A percentile compares a stretch with the other conserved stretches of the same genome.
Evolutionary conservation across 768 basidiomycete species (phyloP).

Genomic region (Mycena kentingensis): DNA sequence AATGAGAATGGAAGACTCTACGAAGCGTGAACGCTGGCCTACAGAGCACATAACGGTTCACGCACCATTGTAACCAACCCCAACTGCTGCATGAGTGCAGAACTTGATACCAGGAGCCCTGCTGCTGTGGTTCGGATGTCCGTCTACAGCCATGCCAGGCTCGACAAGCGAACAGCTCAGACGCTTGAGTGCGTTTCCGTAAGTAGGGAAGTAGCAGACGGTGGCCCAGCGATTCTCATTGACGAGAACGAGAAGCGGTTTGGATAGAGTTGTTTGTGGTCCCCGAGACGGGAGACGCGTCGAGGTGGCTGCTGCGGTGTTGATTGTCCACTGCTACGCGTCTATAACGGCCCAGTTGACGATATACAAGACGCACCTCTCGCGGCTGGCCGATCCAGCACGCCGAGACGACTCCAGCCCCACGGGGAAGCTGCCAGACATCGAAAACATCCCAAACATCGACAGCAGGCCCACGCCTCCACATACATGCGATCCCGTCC

Average conservation of each 20-base stretch:
- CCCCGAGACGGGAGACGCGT: constrained; percentile 61
- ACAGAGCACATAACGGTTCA: background rate
- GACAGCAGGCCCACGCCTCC: constrained; percentile 59
- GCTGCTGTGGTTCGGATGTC: constrained; percentile 34
- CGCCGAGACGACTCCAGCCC: constrained; percentile 60
- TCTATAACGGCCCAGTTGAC: background rate
- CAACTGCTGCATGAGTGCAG: constrained; percentile 62
- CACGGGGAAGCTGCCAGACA: constrained; percentile 53
- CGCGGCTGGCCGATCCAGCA: constrained; percentile 63
- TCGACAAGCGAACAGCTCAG: constrained; percentile 52
- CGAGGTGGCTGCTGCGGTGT: constrained; percentile 45
- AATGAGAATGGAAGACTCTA: constrained; percentile 47
- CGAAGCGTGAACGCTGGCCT: background rate
- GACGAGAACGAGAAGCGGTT: constrained; percentile 61
- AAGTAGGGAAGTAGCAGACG: constrained; percentile 55
- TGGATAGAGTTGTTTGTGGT: constrained; percentile 53
- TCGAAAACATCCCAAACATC: constrained; percentile 65
- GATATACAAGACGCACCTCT: constrained; percentile 46
- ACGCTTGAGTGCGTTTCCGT: constrained; percentile 44
- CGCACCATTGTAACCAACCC: constrained; percentile 60
- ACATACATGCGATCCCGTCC: constrained; percentile 64
- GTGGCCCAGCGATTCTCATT: constrained; percentile 63
- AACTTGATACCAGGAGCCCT: constrained; percentile 41
- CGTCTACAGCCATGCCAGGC: constrained; percentile 39
- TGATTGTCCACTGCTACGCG: constrained; percentile 53